phyloP scores from a whole-genome alignment of 169 alveolate species.

The Cryptosporidium viatorum region DNA sequence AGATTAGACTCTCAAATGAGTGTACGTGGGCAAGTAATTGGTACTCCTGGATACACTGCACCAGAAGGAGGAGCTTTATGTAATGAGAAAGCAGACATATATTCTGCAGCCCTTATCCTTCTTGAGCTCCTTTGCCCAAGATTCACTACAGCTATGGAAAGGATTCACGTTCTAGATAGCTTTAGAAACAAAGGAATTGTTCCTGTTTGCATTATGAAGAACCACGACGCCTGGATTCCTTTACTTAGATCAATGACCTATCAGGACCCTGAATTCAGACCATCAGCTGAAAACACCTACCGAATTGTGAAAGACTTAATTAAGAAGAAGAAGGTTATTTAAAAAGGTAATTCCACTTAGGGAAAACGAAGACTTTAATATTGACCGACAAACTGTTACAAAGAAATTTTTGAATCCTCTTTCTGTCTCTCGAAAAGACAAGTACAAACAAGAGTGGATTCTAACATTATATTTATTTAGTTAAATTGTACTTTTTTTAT shows the following conservation, averaged over 20 bases:
- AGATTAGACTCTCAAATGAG: slow-evolving; percentile 79
- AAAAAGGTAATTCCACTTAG: neutral
- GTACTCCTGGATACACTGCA: slow-evolving; percentile 92
- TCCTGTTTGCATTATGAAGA: slow-evolving; percentile 83
- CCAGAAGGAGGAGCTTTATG: slow-evolving; percentile 93
- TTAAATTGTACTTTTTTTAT: neutral
- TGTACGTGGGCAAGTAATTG: slow-evolving; percentile 88
- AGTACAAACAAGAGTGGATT: neutral
- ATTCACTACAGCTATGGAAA: slow-evolving; percentile 89
- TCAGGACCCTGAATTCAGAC: slow-evolving; percentile 86
- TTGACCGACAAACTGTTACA: neutral
- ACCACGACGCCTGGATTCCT: slow-evolving; percentile 84
- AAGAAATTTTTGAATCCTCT: neutral
- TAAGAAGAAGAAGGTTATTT: slow-evolving; percentile 26
- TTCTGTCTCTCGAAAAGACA: neutral
- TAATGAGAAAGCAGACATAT: slow-evolving; percentile 91
- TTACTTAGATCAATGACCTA: slow-evolving; percentile 87
- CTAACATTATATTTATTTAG: neutral
- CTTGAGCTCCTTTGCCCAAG: slow-evolving; percentile 89
- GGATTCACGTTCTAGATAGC: slow-evolving; percentile 85
- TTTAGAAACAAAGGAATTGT: slow-evolving; percentile 84
- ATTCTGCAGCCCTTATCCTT: slow-evolving; percentile 88
- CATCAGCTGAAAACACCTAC: slow-evolving; percentile 83
- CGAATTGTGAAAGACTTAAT: slow-evolving; percentile 64
- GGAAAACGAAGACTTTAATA: neutral